Base-by-base conservation (phyloP, 371 early-diverging fungal species). In the Capniomyces stellatus region DNA sequence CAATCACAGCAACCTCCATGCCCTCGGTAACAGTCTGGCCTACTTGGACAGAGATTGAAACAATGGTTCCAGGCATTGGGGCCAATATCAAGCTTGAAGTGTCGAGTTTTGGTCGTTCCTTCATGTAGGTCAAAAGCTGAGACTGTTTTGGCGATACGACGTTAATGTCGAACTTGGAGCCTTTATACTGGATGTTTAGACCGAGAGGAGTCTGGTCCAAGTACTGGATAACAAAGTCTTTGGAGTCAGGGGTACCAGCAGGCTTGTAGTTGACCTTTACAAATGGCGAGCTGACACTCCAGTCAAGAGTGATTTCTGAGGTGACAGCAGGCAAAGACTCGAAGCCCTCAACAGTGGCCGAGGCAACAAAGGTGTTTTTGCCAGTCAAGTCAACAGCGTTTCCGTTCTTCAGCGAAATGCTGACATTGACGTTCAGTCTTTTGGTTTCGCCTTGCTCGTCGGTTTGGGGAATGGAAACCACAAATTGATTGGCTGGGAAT, bases 21-120 rank as follows among this genome's bases (percentile, higher is more conserved):
- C 97, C 97, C 66, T 89, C 82, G 2, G 77, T 71, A 1, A 92
- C 81, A 19, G 73, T 66, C 58, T 96, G 88, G 15, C 92, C 93
- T 25, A 66, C 79, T 64, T 81, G 77, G 43, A 91, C 91, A 21
- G 82, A 76, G 0, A 96, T 67, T 29, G 80, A 80, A 25, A 92
- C 79, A 2, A 96, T 86, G 12, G 76, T 70, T 15, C 97, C 93
- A 6, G 97, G 92, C 94, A 96, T 96, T 3, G 97, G 94, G 18
- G 90, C 76, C 3, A 83, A 63, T 23, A 94, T 72, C 43, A 83
- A 59, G 59, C 76, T 75, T 43, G 82, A 77, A 4, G 80, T 69
- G 48, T 88, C 84, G 21, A 78, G 66, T 56, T 76, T 76, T 3
- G 82, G 73, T 71, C 79, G 79, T 58, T 75, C 75, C 57, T 78